phyloP scores from a whole-genome alignment of 1,284 basidiomycete species.

The Lignosus rhinocerotis region DNA sequence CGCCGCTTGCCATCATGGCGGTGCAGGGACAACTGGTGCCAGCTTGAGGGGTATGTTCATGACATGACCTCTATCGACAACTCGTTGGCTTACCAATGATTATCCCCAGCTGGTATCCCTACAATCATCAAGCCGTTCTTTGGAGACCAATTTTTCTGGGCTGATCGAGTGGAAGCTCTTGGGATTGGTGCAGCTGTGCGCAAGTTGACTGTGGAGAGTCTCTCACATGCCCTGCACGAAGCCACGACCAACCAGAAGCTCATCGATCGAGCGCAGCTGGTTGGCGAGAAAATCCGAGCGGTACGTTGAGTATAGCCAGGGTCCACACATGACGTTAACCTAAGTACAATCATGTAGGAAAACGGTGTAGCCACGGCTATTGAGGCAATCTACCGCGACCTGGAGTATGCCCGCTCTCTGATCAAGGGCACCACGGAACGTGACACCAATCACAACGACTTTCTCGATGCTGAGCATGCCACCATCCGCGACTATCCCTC shows the following conservation, averaged over 20 bases:
- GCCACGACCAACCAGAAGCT: conserved; percentile 90
- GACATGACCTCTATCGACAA: neutral
- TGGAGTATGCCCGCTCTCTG: conserved; percentile 84
- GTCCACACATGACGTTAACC: neutral
- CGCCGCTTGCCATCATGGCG: conserved; percentile 96
- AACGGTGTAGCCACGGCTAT: conserved; percentile 87
- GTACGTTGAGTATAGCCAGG: conserved; percentile 43
- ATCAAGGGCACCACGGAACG: conserved; percentile 57
- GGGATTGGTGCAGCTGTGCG: conserved; percentile 87
- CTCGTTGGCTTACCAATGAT: conserved; percentile 17
- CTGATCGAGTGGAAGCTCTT: conserved; percentile 89
- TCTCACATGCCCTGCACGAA: conserved; percentile 74
- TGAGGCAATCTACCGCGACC: conserved; percentile 89
- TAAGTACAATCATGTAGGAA: conserved; percentile 56
- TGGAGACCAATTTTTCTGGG: conserved; percentile 98
- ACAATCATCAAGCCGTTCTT: conserved; percentile 98
- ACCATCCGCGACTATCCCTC: conserved; percentile 41
- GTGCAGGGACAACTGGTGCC: conserved; percentile 94
- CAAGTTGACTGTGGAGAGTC: conserved; percentile 77
- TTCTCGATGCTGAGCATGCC: conserved; percentile 45
- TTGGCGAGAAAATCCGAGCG: conserved; percentile 84
- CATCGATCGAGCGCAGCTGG: conserved; percentile 77
- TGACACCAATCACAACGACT: conserved; percentile 40
- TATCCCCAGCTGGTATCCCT: conserved; percentile 77
- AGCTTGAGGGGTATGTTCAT: conserved; percentile 73